Base-by-base conservation (phyloP, 441 rosid species). In the Cnidoscolus chayamansa region DNA sequence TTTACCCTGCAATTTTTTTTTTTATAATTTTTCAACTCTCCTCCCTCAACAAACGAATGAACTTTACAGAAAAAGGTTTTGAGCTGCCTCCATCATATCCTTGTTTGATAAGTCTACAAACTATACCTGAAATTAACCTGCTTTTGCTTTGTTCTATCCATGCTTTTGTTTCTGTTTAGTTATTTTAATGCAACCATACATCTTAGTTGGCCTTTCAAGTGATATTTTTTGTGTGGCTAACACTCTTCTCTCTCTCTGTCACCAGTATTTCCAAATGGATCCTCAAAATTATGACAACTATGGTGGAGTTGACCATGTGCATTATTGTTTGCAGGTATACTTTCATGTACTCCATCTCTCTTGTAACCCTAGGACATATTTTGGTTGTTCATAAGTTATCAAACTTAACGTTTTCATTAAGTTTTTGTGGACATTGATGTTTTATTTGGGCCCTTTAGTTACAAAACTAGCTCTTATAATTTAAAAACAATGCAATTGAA, bases 181-280 rank as follows among this genome's bases (percentile, higher is more conserved):
- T 48, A 49, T 55, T 56, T 19, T 50, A 30, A 32, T 53, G 49
- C 35, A 58, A 48, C 49, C 4, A 11, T 65, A 31, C 58, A n/a
- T 65, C 45, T 55, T 53, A 10, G 7, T 19, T 53, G 35, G 50
- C 19, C 13, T 40, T 40, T 40, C 45, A 40, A 40, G n/a, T 37
- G 37, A 20, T 25, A 56, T 49, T 3, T 57, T 32, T 1, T 66
- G 31, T 49, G 35, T 17, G 75, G 69, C 74, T 72, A 51, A 76
- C 43, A 47, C 13, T 19, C 20, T 65, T 75, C 50, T 49, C 48
- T 60, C 63, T 40, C 45, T 40, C 45, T 40, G 55, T 72, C 72
- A 65, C 25, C 77, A 95, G 99, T 95, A 89, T 84, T 95, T 90
- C 87, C 90, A 93, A 86, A 95, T 95, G 99, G 84, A 89, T 87